phyloP scores from a whole-genome alignment of 352 stramenopile species.

The Phytophthora pinifolia region DNA sequence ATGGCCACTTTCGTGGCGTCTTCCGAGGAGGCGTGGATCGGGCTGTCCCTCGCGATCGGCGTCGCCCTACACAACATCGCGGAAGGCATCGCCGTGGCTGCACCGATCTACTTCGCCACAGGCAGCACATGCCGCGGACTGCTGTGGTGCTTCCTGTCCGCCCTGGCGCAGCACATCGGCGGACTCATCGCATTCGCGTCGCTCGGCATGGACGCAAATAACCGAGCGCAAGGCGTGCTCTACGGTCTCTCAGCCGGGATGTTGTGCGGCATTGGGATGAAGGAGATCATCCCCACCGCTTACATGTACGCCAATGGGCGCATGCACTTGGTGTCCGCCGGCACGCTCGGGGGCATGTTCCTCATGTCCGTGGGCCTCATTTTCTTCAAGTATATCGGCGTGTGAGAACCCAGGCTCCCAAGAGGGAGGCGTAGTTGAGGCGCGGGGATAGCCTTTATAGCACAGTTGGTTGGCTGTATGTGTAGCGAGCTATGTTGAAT shows the following conservation, averaged over 20 bases:
- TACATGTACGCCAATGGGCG: constrained; percentile 89
- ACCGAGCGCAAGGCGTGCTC: constrained; percentile 77
- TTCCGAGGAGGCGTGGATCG: constrained; percentile 87
- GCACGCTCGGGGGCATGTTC: constrained; percentile 81
- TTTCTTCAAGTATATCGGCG: constrained; percentile 81
- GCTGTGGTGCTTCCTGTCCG: constrained; percentile 91
- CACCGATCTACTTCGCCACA: constrained; percentile 97
- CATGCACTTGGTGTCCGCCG: constrained; percentile 82
- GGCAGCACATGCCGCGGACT: constrained; percentile 93
- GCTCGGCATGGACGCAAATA: constrained; percentile 76
- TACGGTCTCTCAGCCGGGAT: constrained; percentile 95
- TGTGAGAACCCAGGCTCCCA: constrained; percentile 17
- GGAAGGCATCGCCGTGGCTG: constrained; percentile 94
- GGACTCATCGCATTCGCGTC: constrained; percentile 87
- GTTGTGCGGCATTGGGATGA: constrained; percentile 92
- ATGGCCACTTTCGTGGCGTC: constrained; percentile 94
- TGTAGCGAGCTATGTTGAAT: constrained; percentile 20
- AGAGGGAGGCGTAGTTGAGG: constrained; percentile 7
- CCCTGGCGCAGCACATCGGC: constrained; percentile 90
- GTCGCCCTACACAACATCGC: constrained; percentile 97
- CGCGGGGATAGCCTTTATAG: constrained; percentile 6
- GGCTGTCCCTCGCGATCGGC: constrained; percentile 88
- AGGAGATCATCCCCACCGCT: constrained; percentile 92
- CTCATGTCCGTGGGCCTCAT: constrained; percentile 90
- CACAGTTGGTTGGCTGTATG: constrained; percentile 17